Evolutionary conservation across 2,329 filamentous ascomycete genomes (phyloP), one percentile per base, ranked within the genome.

Genomic region (Sporothrix dimorphospora): DNA sequence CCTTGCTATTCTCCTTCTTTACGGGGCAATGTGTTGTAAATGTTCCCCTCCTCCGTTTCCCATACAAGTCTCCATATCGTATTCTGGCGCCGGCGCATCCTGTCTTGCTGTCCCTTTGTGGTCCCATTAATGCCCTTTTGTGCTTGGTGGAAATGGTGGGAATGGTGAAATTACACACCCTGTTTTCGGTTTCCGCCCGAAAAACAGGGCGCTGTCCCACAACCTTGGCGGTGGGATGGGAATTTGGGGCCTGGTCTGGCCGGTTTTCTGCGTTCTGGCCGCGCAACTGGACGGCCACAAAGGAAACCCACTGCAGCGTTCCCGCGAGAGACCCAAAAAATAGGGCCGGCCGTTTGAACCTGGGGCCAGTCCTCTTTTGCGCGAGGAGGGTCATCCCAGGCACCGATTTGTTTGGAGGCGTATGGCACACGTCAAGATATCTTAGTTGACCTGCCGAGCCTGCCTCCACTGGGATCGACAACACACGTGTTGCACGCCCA

Each of bases 221-320:
- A 57, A 16, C 69, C 69, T 71, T 66, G 69, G 69, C 8, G 49
- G 69, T 42, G 69, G 69, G 59, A 71, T 51, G 65, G 40, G 65
- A 40, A 47, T 30, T 47, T 38, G 24, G 27, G 7, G 42, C n/a
- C 59, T 61, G 53, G 24, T 57, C 53, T 57, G 24, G 27, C 30
- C 34, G 30, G 24, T 55, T 8, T 11, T 27, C 21, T 55, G 12
- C 19, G 53, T 9, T 34, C 55, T 12, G 57, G 57, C 57, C 57
- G 12, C 16, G 24, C 24, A 57, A 57, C 24, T 63, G 38, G 57
- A 1, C 34, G 57, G 57, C 19, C 55, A 49, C 61, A 66, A 49
- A 24, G 40, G 38, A 42, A 63, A 24, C 59, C 34, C 34, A 47
- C 40, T 47, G 14, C 21, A 30, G 61, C 40, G 24, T 30, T 30